phyloP scores from a whole-genome alignment of 2,329 filamentous ascomycete species.

The Bipolaris sorokiniana region DNA sequence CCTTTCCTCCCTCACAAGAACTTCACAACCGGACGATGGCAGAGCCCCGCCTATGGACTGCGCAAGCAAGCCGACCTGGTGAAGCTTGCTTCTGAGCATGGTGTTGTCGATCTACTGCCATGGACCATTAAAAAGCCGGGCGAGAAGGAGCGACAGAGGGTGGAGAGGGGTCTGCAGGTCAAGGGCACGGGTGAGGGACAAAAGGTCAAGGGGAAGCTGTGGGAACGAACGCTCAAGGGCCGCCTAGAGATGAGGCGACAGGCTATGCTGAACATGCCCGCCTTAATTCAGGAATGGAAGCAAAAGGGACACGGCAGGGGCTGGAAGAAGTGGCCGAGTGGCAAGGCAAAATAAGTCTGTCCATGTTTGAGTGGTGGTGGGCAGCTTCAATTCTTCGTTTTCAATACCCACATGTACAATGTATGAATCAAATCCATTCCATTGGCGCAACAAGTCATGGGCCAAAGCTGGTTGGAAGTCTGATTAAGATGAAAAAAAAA shows the following conservation, averaged over 20 bases:
- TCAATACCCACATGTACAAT: slow-evolving; percentile 2
- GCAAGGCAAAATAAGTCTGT: slow-evolving; percentile 32
- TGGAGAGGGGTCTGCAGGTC: slow-evolving; percentile 80
- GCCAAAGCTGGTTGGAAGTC: background rate
- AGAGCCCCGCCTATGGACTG: slow-evolving; percentile 80
- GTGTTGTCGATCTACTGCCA: slow-evolving; percentile 81
- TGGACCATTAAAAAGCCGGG: slow-evolving; percentile 77
- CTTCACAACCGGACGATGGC: slow-evolving; percentile 79
- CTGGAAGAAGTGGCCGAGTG: slow-evolving; percentile 74
- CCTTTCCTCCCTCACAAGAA: slow-evolving; percentile 85
- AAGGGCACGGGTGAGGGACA: slow-evolving; percentile 94
- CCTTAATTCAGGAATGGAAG: slow-evolving; percentile 91
- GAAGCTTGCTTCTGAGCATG: slow-evolving; percentile 79
- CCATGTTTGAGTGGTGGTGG: background rate
- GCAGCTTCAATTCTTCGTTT: background rate
- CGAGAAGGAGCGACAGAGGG: slow-evolving; percentile 70
- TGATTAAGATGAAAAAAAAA: background rate
- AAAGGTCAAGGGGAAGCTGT: slow-evolving; percentile 91
- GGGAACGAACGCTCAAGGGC: slow-evolving; percentile 84
- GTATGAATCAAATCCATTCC: background rate
- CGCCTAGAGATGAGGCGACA: slow-evolving; percentile 86
- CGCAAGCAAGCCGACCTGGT: slow-evolving; percentile 89
- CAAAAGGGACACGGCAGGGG: slow-evolving; percentile 73
- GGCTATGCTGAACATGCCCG: slow-evolving; percentile 94
- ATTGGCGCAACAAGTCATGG: background rate